Conservation (phyloP, 257 asterid species). For the Solanum peruvianum region DNA sequence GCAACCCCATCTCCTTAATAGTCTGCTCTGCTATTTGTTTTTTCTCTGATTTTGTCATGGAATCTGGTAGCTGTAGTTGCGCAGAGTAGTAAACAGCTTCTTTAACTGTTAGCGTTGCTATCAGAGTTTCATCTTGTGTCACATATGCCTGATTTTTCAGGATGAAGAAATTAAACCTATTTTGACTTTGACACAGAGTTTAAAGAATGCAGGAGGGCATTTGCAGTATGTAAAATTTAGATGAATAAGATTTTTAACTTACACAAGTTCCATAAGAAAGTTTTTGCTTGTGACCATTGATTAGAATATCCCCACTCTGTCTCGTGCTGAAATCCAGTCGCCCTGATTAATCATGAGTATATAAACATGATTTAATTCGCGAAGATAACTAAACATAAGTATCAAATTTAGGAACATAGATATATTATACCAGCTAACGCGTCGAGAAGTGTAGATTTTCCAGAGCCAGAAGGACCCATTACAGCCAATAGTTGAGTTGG, state of each 20-base stretch:
- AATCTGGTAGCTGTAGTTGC: conserved; percentile 10
- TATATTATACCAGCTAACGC: conserved; percentile 14
- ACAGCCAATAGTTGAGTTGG: conserved; percentile 20
- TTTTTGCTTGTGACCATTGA: conserved; percentile 9
- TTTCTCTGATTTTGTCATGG: conserved; percentile 11
- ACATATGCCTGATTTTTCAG: conserved; percentile 6
- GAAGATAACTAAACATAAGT: background rate
- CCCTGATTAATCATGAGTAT: background rate
- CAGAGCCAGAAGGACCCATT: conserved; percentile 29
- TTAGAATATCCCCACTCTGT: conserved; percentile 10
- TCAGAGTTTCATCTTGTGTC: conserved; percentile 11
- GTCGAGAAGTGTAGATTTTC: conserved; percentile 28
- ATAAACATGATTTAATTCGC: background rate
- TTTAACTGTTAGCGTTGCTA: conserved; percentile 8
- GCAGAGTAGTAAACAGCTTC: conserved; percentile 19
- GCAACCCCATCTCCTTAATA: conserved; percentile 16
- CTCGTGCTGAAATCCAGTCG: background rate
- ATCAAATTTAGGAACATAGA: background rate
- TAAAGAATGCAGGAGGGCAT: background rate
- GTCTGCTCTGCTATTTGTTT: conserved; percentile 3
- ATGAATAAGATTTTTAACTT: background rate
- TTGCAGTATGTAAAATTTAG: background rate
- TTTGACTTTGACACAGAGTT: background rate
- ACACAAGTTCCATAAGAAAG: conserved; percentile 20
- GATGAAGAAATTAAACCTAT: background rate